phyloP scores from a whole-genome alignment of 2,329 filamentous ascomycete genomes.

The Didymella arachidicola region DNA sequence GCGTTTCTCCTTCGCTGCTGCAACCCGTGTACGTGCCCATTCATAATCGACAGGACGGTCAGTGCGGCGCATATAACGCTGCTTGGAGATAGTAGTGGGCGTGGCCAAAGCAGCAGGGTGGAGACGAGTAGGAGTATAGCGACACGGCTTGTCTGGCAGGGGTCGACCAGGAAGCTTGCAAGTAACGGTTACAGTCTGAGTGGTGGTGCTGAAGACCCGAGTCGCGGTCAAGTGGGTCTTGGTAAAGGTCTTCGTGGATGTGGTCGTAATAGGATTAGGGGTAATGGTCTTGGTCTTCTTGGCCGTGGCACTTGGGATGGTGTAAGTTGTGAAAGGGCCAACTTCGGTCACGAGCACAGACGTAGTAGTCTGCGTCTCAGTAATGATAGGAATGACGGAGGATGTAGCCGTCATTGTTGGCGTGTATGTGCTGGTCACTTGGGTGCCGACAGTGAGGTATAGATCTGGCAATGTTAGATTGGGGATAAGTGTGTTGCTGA shows the following conservation, averaged over 20 bases:
- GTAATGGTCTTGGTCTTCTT: conserved; percentile 43
- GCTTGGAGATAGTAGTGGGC: conserved; percentile 35
- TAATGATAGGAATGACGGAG: conserved; percentile 40
- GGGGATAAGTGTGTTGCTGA: too few relatives aligned
- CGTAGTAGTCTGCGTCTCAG: conserved; percentile 36
- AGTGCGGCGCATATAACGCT: conserved; percentile 35
- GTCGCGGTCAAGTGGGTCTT: conserved; percentile 39
- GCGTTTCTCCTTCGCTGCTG: conserved; percentile 46
- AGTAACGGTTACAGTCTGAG: conserved; percentile 48
- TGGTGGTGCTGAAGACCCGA: conserved; percentile 37
- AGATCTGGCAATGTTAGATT: conserved; percentile 35
- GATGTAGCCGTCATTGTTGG: conserved; percentile 46
- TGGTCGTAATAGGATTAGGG: conserved; percentile 37
- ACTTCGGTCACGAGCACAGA: conserved; percentile 35
- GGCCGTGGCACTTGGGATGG: conserved; percentile 44
- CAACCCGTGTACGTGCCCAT: conserved; percentile 46
- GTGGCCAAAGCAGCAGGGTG: conserved; percentile 42
- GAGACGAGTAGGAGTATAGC: conserved; percentile 47
- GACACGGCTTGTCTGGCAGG: conserved; percentile 46
- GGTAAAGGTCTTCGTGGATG: conserved; percentile 38
- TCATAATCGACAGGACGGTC: conserved; percentile 44
- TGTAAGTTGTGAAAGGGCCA: conserved; percentile 42
- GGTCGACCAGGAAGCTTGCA: conserved; percentile 48
- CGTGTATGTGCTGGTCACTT: conserved; percentile 43
- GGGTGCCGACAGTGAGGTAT: conserved; percentile 43